Evolutionary conservation across 495 filamentous ascomycete species (phyloP).

Genomic region (Daldinia decipiens): DNA sequence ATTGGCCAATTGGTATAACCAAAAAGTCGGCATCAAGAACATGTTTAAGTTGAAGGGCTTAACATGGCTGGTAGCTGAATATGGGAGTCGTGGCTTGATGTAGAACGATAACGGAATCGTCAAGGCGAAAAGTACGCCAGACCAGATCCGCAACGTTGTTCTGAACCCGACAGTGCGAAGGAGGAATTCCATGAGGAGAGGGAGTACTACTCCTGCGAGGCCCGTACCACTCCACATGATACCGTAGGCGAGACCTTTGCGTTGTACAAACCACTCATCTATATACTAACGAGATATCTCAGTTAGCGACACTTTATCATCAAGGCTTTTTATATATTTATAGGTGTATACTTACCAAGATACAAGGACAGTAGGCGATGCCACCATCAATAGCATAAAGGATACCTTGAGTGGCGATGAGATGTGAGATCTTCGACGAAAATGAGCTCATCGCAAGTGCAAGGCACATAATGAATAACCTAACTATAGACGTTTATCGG

Average conservation of each 20-base stretch:
- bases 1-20: constrained; percentile 62
- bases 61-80: constrained; percentile 50
- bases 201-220: constrained; percentile 52
- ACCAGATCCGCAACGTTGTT: constrained; percentile 61
- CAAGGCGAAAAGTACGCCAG: constrained; percentile 54
- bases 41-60: constrained; percentile 58
- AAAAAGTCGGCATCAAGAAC: constrained; percentile 56
- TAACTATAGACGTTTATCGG: constrained; percentile 48
- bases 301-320: constrained; percentile 20
- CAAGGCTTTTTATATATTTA: no score
- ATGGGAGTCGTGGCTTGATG: constrained; percentile 64
- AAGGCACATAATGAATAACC: constrained; percentile 46
- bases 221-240: constrained; percentile 63
- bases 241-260: constrained; percentile 63
- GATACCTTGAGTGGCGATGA: constrained; percentile 59
- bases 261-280: constrained; percentile 63
- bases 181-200: constrained; percentile 59
- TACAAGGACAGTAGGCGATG: constrained; percentile 55
- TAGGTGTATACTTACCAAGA: constrained; percentile 44
- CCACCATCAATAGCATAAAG: constrained; percentile 57
- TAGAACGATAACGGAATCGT: constrained; percentile 63
- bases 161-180: constrained; percentile 59
- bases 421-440: constrained; percentile 46
- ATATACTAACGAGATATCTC: constrained; percentile 43
- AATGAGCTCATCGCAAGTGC: constrained; percentile 54